phyloP scores from a whole-genome alignment of 2,329 filamentous ascomycete species.

The Aspergillus awamori region DNA sequence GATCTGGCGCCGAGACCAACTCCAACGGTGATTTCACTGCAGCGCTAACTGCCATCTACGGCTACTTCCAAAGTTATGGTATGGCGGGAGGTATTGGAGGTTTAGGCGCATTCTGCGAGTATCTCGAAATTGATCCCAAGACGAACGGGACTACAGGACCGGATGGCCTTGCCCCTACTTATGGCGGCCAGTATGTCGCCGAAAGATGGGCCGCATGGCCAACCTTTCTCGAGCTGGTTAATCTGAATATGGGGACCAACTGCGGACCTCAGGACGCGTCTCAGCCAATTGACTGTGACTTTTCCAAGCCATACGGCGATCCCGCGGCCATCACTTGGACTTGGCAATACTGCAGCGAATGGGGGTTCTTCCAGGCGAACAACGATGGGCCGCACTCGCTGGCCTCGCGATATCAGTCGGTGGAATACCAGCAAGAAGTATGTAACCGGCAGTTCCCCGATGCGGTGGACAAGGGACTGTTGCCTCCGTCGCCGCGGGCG shows the following conservation, averaged over 20 bases:
- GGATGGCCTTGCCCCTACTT: constrained; percentile 45
- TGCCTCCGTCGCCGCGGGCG: constrained; percentile 47
- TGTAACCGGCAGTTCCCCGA: constrained; percentile 55
- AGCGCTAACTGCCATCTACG: constrained; percentile 44
- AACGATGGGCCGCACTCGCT: constrained; percentile 54
- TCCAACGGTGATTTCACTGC: constrained; percentile 52
- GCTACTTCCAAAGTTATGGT: constrained; percentile 50
- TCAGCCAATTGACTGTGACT: constrained; percentile 38
- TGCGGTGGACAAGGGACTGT: constrained; percentile 39
- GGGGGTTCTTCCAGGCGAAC: constrained; percentile 54
- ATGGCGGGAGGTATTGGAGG: constrained; percentile 39
- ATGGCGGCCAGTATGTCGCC: constrained; percentile 46
- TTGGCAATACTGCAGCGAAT: constrained; percentile 59
- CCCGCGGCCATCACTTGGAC: constrained; percentile 49
- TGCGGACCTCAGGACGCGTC: constrained; percentile 38
- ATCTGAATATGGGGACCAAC: constrained; percentile 44
- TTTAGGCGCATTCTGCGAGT: constrained; percentile 50
- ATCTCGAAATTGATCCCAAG: constrained; percentile 48
- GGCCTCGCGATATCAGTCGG: constrained; percentile 51
- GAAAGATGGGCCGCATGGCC: constrained; percentile 49
- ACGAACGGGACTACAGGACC: constrained; percentile 41
- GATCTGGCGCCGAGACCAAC: constrained; percentile 50
- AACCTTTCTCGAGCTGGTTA: constrained; percentile 40
- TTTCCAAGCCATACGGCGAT: constrained; percentile 39
- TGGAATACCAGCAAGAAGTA: constrained; percentile 47